A percentile compares a stretch with the other conserved stretches of the same genome.
phyloP scores from a whole-genome alignment of 306 rosid genomes.

The Potentilla sterilis region DNA sequence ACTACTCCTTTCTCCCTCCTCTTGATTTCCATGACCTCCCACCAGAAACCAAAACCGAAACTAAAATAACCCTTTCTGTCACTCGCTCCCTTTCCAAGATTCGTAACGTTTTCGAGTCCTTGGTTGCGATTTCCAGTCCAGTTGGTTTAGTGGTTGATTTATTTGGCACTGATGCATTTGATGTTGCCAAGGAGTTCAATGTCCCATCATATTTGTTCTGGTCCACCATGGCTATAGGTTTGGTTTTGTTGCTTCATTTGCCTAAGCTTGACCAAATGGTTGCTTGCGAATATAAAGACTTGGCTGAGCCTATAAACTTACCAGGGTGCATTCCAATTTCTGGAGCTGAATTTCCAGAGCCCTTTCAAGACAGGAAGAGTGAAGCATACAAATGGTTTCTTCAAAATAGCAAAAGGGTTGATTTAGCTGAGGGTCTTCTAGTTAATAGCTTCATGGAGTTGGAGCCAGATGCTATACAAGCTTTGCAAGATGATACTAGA shows the following conservation, averaged over 20 bases:
- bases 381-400: slow-evolving; percentile 50
- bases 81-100: slow-evolving; percentile 35
- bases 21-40: slow-evolving; percentile 35
- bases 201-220: slow-evolving; percentile 40
- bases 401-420: slow-evolving; percentile 31
- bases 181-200: slow-evolving; percentile 36
- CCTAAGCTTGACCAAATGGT: slow-evolving; percentile 39
- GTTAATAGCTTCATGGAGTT: slow-evolving; percentile 51
- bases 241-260: slow-evolving; percentile 39
- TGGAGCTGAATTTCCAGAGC: slow-evolving; percentile 45
- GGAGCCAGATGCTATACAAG: slow-evolving; percentile 40
- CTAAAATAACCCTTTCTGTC: slow-evolving; percentile 31
- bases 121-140: not conserved
- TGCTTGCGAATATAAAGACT: slow-evolving; percentile 39
- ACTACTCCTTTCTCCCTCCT: slow-evolving; percentile 33
- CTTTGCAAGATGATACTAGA: slow-evolving; percentile 12
- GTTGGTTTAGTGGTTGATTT: slow-evolving; percentile 42
- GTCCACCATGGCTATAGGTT: slow-evolving; percentile 41
- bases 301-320: slow-evolving; percentile 36
- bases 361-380: slow-evolving; percentile 48
- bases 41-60: slow-evolving; percentile 21
- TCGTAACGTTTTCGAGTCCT: slow-evolving; percentile 3
- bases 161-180: slow-evolving; percentile 53
- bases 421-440: slow-evolving; percentile 40
- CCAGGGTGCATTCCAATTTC: slow-evolving; percentile 55